Evolutionary conservation across 2,329 filamentous ascomycete genomes (phyloP), one percentile per base, ranked within the genome.

Genomic region (Monilinia polystroma): DNA sequence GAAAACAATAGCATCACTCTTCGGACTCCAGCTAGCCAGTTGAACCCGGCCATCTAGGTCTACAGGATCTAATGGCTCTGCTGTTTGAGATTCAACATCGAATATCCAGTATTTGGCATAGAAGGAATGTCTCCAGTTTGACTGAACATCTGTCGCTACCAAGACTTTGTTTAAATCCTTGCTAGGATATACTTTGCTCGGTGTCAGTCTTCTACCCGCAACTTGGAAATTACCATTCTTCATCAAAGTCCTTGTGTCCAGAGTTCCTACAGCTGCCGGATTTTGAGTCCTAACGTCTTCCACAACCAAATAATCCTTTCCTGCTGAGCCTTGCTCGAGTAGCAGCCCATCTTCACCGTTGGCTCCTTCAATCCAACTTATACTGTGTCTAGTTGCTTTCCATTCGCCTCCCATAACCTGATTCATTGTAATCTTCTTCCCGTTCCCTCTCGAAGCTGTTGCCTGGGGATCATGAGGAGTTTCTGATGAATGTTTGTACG

Each of bases 81-180:
- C 90, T 0, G 80, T 84, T 76, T 97, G 93, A 0, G 87, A 89
- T 43, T 85, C 87, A 35, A 99, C 95, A 75, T 99, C 91, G 71
- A 97, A 90, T 68, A 99, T 88, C 87, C 91, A 99, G 80, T 97
- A 99, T 35, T 85, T 82, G 0, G 90, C 94, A 12, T 88, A 93
- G 74, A 86, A 93, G 0, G 94, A 98, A 78, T 98, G 90, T 71
- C 95, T 88, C 90, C 93, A 99, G 73, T 95, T 93, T 73, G 86
- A 87, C 77, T 91, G 79, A 29, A 81, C 76, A 63, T 92, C 82
- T 11, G 92, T 92, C 60, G 88, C 84, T n/a, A 97, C 80, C 63
- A 99, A 83, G 3, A 99, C 92, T 76, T 91, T 94, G 74, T 88
- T 92, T 77, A 97, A 83, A 76, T 98, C 87, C 38, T 88, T 86